A percentile compares a stretch with the other conserved stretches of the same genome.
Conservation (phyloP, 2,329 filamentous ascomycete species). For the Eutypella sp. region DNA sequence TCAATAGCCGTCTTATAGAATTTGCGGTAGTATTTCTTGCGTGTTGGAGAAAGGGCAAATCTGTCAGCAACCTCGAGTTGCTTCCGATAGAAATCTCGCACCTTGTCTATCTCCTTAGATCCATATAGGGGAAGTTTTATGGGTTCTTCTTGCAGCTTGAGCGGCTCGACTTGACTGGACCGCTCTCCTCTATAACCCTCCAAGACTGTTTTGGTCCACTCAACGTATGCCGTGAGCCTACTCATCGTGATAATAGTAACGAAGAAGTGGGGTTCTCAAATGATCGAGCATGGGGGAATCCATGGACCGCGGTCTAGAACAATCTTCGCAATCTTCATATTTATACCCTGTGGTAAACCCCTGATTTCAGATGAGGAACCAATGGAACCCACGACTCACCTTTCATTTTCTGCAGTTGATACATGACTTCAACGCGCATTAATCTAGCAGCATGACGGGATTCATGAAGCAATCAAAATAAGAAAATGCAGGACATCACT, state of each 20-base stretch:
- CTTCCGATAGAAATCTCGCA: neutral
- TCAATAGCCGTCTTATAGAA: neutral
- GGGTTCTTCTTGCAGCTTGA: conserved; percentile 1
- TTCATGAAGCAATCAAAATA: too few relatives aligned
- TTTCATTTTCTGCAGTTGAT: too few relatives aligned
- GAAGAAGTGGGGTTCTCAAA: neutral
- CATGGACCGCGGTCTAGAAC: neutral
- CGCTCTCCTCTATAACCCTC: conserved; percentile 11
- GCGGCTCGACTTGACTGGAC: conserved; percentile 2
- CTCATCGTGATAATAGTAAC: conserved; percentile 9
- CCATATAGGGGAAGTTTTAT: conserved; percentile 5
- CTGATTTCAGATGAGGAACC: too few relatives aligned
- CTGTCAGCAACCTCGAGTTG: neutral
- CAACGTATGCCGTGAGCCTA: conserved; percentile 11
- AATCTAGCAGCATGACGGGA: too few relatives aligned
- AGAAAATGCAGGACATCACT: too few relatives aligned
- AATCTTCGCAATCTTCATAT: too few relatives aligned
- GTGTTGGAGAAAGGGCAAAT: neutral
- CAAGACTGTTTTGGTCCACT: conserved; percentile 11
- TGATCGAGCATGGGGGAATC: neutral
- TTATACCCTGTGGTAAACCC: too few relatives aligned
- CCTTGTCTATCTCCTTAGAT: neutral
- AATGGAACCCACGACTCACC: too few relatives aligned
- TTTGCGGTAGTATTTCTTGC: neutral
- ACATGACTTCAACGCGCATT: too few relatives aligned